Base-by-base conservation (phyloP, 192 early-diverging fungal species). In the Mortierella hygrophila region DNA sequence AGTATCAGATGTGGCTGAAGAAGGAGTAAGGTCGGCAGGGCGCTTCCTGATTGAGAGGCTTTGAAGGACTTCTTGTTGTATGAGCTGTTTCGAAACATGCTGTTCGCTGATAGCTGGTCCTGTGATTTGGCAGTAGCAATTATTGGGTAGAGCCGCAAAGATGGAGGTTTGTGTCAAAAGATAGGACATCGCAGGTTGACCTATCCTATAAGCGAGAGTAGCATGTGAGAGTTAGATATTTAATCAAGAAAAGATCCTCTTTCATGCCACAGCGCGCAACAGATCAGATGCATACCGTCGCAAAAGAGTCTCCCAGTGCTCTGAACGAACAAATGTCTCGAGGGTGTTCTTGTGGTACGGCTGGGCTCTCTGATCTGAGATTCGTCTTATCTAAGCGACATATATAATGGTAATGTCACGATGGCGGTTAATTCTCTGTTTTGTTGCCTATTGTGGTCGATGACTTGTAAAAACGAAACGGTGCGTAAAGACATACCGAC, bases 41-140 rank as follows among this genome's bases (percentile, higher is more conserved):
- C 74, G 75, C 42, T 82, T 88, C 52, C 15, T 73, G 29, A 79
- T 70, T 0, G 78, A 78, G 11, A 79, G 72, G 1, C 40, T 55
- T 15, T 69, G 32, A 7, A 85, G 69, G 2, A 82, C 13, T 3
- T 54, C 18, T 8, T 13, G 47, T 40, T 79, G 72, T 13, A 82
- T 21, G 1, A 69, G 74, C 38, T 18, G 29, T 9, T 73, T 79
- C 49, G 75, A n/a, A 13, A 72, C 44, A n/a, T 16, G 20, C 38
- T 77, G 81, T 8, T 86, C 84, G 29, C 74, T 77, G 23, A 83
- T 68, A 2, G 81, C 23, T 20, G 72, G 76, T 8, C 88, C 88
- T 40, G 88, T 88, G 54, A 88, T 79, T 32, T 88, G 88, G 20
- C 83, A 88, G 46, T 85, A 88, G 74, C 88, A 82, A 46, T 84